phyloP scores from a whole-genome alignment of 768 basidiomycete species.

The Xerocomellus amylosporus region DNA sequence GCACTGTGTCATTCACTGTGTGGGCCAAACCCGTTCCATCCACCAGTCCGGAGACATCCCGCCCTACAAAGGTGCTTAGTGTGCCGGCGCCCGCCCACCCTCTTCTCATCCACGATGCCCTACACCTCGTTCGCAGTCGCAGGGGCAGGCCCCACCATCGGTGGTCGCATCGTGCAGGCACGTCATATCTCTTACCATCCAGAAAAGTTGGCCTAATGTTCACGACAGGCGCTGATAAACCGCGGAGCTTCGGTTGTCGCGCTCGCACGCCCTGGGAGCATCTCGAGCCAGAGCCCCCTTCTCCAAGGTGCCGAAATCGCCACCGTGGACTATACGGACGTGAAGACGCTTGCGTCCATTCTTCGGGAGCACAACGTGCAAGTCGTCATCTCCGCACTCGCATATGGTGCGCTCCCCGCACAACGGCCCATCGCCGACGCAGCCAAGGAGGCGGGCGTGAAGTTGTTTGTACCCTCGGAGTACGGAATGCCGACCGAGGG shows the following conservation, averaged over 20 bases:
- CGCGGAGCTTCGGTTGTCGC: conserved; percentile 26
- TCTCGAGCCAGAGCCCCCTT: conserved; percentile 14
- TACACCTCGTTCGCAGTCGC: conserved; percentile 37
- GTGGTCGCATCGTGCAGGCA: conserved; percentile 32
- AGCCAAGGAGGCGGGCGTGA: conserved; percentile 36
- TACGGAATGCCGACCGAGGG: conserved; percentile 37
- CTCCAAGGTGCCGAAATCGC: conserved; percentile 28
- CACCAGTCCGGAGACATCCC: background rate
- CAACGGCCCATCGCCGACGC: conserved; percentile 34
- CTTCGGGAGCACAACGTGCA: conserved; percentile 33
- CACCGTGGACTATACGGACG: conserved; percentile 29
- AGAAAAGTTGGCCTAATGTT: background rate
- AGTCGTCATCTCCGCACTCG: conserved; percentile 35
- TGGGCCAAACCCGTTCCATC: too few species aligned
- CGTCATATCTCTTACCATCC: background rate
- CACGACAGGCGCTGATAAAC: conserved; percentile 20
- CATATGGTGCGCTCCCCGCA: conserved; percentile 23
- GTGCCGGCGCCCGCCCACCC: background rate
- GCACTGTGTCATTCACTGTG: too few species aligned
- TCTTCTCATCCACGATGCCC: conserved; percentile 17
- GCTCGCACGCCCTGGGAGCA: conserved; percentile 24
- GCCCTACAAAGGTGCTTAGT: background rate
- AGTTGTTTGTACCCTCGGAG: conserved; percentile 40
- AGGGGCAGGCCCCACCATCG: conserved; percentile 37
- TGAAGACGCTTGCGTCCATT: conserved; percentile 23